Base-by-base conservation (phyloP, 2,329 filamentous ascomycete species). In the Cladosporium oxysporum region DNA sequence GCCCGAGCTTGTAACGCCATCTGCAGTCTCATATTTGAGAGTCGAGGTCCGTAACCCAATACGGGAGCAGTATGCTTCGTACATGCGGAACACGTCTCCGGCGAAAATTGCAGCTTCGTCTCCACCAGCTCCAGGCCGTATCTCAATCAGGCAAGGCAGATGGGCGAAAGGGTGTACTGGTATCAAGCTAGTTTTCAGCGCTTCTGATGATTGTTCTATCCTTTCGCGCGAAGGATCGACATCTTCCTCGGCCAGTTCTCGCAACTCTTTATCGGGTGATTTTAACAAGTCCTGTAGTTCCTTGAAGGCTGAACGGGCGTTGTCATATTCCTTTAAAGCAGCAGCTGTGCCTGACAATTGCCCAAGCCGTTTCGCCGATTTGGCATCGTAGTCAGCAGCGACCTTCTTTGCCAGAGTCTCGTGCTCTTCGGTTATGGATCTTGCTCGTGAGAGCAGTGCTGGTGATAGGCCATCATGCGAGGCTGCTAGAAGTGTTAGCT, bases 71-170 rank as follows among this genome's bases (percentile, higher is more conserved):
- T 93, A 93, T 0, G 83, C 82, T 69, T 88, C 86, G 80, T 99
- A 99, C 95, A 99, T 98, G 71, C 89, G 88, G 71, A 97, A 87
- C 7, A 99, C 79, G 62, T 95, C 88, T 64, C 91, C 91, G 14
- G 93, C 92, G 72, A 99, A 99, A 68, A 97, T 88, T 0, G 92
- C 89, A 2, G 94, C 93, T 79, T 99, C 95, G 66, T 92, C 88
- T 2, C 95, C 95, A 44, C 95, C 95, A 0, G 93, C 93, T 0
- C 95, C 95, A 0, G 95, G 95, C 0, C 93, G 87, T 67, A 99
- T 91, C 79, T 99, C 95, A 50, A 99, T 80, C 69, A 99, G 85
- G 77, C 94, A 98, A 62, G 93, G 92, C 71, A 98, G 85, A 68
- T 92, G 86, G 35, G 92, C 92, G 76, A 97, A 99, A 2, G 93